Percentiles rank a stretch among this genome's conserved stretches.
These are phyloP conservation scores for Dendrothele bispora DNA, from an alignment of 768 basidiomycete genomes.

Conservation along the genomic window DNA sequence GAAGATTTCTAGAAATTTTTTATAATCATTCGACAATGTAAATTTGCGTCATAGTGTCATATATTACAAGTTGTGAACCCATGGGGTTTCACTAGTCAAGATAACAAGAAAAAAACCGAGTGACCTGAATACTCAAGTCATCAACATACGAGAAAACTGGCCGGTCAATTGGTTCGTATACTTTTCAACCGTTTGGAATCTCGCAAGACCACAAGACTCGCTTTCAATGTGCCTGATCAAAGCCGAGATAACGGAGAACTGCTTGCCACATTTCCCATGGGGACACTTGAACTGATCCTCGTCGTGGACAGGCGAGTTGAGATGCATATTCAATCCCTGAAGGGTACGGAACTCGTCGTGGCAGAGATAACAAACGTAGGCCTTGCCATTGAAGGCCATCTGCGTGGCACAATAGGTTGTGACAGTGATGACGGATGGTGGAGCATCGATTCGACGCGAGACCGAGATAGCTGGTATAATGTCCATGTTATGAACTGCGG, in stretches of 20 bases:
- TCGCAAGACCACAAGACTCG: conserved; percentile 34
- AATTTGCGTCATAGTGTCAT: too few species aligned
- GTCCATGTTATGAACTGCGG: conserved; percentile 27
- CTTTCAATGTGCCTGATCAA: conserved; percentile 47
- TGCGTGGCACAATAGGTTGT: conserved; percentile 31
- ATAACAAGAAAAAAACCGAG: too few species aligned
- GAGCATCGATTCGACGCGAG: conserved; percentile 25
- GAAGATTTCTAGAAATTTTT: too few species aligned
- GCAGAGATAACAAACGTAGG: conserved; percentile 44
- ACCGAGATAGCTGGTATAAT: conserved; percentile 35
- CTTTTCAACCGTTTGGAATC: conserved; percentile 26
- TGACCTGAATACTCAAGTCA: conserved; percentile 12
- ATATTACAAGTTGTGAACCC: too few species aligned
- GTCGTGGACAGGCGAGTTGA: conserved; percentile 37
- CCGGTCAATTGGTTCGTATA: conserved; percentile 26
- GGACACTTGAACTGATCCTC: conserved; percentile 43
- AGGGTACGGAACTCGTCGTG: conserved; percentile 29
- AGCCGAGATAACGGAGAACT: conserved; percentile 37
- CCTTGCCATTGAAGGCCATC: conserved; percentile 36
- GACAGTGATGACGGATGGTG: too few species aligned
- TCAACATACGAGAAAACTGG: conserved; percentile 23
- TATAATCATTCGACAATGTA: too few species aligned
- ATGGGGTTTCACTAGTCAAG: too few species aligned
- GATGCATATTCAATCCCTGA: conserved; percentile 32
- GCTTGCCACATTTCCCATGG: conserved; percentile 32